Evolutionary conservation across 2,329 filamentous ascomycete genomes (phyloP).

Genomic region (Alternaria longipes): DNA sequence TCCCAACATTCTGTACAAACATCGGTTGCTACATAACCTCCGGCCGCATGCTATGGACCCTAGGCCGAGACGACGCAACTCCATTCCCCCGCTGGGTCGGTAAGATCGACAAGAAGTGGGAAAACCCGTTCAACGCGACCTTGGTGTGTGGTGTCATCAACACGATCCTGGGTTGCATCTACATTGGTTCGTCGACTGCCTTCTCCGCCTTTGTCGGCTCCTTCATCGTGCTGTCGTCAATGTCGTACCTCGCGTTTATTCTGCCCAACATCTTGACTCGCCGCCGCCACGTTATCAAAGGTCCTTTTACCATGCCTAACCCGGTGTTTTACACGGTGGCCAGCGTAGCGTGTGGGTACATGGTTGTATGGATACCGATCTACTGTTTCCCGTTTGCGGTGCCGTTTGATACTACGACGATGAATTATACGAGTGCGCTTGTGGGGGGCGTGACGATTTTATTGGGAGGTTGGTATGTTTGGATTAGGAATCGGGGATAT

Average conservation of each 20-base stretch:
- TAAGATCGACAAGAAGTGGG: constrained; percentile 56
- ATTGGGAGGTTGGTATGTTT: constrained; percentile 56
- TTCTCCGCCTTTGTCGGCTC: constrained; percentile 73
- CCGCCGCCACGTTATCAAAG: constrained; percentile 59
- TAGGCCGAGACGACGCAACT: constrained; percentile 66
- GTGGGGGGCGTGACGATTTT: constrained; percentile 63
- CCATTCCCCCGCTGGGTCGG: constrained; percentile 62
- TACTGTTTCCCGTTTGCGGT: constrained; percentile 66
- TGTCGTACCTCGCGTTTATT: constrained; percentile 71
- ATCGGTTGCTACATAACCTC: constrained; percentile 68
- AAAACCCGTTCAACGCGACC: constrained; percentile 66
- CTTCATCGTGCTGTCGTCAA: constrained; percentile 64
- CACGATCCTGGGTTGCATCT: constrained; percentile 69
- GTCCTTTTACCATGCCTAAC: constrained; percentile 65
- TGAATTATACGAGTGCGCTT: constrained; percentile 66
- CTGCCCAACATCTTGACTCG: constrained; percentile 58
- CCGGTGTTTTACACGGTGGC: constrained; percentile 59
- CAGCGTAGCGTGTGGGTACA: constrained; percentile 64
- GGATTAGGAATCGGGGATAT: constrained; percentile 52
- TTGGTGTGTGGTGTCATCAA: constrained; percentile 60
- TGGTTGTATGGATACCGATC: constrained; percentile 68
- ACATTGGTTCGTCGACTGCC: constrained; percentile 71
- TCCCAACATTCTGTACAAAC: constrained; percentile 62
- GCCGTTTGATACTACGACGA: constrained; percentile 56
- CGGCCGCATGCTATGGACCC: constrained; percentile 70